Percentiles rank a stretch among this genome's conserved stretches.
phyloP scores from a whole-genome alignment of 2,329 filamentous ascomycete genomes.

The Clonostachys solani region DNA sequence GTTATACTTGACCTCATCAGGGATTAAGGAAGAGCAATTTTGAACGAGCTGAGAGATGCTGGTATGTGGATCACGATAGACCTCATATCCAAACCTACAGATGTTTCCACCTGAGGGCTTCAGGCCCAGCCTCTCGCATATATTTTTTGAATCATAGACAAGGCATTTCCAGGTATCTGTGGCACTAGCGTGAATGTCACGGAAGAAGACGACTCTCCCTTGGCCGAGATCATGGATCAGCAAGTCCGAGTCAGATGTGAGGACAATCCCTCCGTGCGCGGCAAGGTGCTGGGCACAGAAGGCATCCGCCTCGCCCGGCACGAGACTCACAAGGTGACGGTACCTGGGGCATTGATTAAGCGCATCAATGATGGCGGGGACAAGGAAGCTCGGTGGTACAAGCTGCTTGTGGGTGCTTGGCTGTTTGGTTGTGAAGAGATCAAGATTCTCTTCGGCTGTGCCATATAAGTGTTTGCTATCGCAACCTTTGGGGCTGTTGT shows the following conservation, averaged over 20 bases:
- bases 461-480: background rate
- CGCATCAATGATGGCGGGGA: constrained; percentile 72
- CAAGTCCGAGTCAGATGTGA: constrained; percentile 88
- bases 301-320: constrained; percentile 80
- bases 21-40: constrained; percentile 13
- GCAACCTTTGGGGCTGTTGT: background rate
- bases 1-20: constrained; percentile 13
- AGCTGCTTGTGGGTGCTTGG: constrained; percentile 20
- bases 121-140: constrained; percentile 36
- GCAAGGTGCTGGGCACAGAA: constrained; percentile 68
- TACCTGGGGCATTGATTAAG: constrained; percentile 44
- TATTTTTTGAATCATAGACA: constrained; percentile 12
- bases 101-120: background rate
- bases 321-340: constrained; percentile 43
- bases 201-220: constrained; percentile 65
- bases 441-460: constrained; percentile 3
- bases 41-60: constrained; percentile 20
- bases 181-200: constrained; percentile 47
- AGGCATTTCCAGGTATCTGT: constrained; percentile 4
- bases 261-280: constrained; percentile 47
- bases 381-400: constrained; percentile 64
- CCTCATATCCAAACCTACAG: constrained; percentile 2
- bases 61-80: constrained; percentile 11
- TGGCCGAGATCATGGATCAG: constrained; percentile 67
- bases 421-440: constrained; percentile 15